Base-by-base conservation (phyloP, 441 rosid species). In the Hypseocharis bilobata region DNA sequence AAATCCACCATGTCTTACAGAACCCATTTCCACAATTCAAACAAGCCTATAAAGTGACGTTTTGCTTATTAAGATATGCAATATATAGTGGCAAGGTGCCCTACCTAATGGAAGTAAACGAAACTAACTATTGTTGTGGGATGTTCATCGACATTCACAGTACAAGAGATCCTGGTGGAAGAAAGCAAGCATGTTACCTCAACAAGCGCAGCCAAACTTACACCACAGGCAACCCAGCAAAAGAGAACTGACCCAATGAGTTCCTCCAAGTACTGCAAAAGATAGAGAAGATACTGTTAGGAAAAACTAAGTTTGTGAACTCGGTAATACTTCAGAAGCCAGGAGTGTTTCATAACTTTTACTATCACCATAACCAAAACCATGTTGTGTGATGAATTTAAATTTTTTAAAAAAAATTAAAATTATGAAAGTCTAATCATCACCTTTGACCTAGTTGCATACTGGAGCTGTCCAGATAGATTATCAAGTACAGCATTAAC, bases 191-290 rank as follows among this genome's bases (percentile, higher is more conserved):
- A 59, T 25, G 67, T 62, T 86, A 94, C 99, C 98, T 94, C 94
- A 58, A 89, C 82, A 69, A 94, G 91, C 64, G 96, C 87, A 82
- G 77, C 84, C 72, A 94, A 80, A 78, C 91, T 94, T 72, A 94
- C 91, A 77, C 88, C 89, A 74, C 96, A 89, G 32, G 82, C 82
- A 79, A 86, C 87, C 99, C 99, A 94, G 78, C 70, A 81, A 76
- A 88, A 91, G 60, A 94, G 83, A 78, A 94, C 84, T 4, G 96
- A 76, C 30, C 96, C 96, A 70, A 84, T 68, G 70, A 91, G 85
- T 80, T 94, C 91, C 79, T 91, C 96, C 78, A 94, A 78, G 81
- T 94, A 94, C 99, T 94, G 91, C 72, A 80, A 74, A n/a, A 36
- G 14, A 20, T 25, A n/a, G 22, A 61, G 51, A 27, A 63, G 67